These are phyloP conservation scores for Dictyostelium firmibasis DNA, from an alignment of 78 protist genomes.

Conservation along the genomic window DNA sequence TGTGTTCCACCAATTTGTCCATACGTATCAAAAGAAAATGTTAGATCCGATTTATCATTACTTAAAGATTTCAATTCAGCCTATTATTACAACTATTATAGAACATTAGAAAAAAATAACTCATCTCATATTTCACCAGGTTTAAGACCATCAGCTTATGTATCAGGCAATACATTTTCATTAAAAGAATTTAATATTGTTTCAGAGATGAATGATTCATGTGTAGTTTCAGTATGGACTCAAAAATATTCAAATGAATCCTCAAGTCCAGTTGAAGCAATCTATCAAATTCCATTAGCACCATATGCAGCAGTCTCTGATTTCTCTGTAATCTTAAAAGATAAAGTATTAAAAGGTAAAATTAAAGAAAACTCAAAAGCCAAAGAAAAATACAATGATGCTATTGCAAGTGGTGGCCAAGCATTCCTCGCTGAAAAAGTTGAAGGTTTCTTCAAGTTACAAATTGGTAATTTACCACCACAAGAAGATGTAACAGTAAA, in stretches of 20 bases:
- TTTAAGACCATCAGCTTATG: not conserved
- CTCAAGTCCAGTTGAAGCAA: constrained; percentile 36
- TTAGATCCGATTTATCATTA: not conserved
- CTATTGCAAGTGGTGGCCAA: constrained; percentile 60
- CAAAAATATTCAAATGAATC: not conserved
- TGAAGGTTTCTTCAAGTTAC: constrained; percentile 15
- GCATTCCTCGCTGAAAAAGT: constrained; percentile 62
- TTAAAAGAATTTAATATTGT: constrained; percentile 20
- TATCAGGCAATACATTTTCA: not conserved
- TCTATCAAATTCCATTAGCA: constrained; percentile 33
- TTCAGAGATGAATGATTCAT: constrained; percentile 18
- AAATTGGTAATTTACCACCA: constrained; percentile 55
- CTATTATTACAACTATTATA: constrained; percentile 2
- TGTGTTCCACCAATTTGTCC: not conserved
- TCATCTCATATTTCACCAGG: not conserved
- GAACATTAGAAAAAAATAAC: not conserved
- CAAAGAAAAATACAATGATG: constrained; percentile 16
- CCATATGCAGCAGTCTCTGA: constrained; percentile 9
- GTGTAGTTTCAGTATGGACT: constrained; percentile 4
- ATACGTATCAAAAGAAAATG: not conserved
- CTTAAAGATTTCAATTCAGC: not conserved
- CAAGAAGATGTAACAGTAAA: constrained; percentile 11
- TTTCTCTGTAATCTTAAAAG: constrained; percentile 28
- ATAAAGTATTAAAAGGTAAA: constrained; percentile 35
- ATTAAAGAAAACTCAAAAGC: constrained; percentile 53